These are phyloP conservation scores for Beauveria sp. DNA, from an alignment of 2,329 filamentous ascomycete genomes.

Conservation along the genomic window DNA sequence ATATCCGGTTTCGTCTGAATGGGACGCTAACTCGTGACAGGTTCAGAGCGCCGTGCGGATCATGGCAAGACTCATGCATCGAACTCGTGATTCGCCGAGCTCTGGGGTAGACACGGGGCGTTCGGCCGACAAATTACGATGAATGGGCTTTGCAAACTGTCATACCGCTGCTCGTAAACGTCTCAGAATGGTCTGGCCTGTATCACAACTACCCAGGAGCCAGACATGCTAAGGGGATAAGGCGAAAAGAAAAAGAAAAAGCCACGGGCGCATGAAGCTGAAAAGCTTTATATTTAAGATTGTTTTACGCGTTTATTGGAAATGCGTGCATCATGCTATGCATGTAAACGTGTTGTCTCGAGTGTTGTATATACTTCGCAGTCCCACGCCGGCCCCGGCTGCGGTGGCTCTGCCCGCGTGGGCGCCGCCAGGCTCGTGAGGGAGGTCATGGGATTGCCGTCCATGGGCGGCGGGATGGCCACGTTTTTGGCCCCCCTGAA, in stretches of 20 bases:
- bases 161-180: neutral
- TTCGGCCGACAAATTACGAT: neutral
- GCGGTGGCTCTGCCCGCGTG: neutral
- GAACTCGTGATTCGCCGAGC: neutral
- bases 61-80: neutral
- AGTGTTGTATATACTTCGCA: constrained; percentile 6
- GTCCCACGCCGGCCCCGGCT: constrained; percentile 1
- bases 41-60: neutral
- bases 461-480: neutral
- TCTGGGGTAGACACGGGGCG: neutral
- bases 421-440: neutral
- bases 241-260: neutral
- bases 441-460: neutral
- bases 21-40: neutral
- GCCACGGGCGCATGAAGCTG: neutral
- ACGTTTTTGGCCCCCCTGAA: neutral
- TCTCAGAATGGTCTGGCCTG: neutral
- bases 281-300: neutral
- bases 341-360: neutral
- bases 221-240: neutral
- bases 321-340: neutral
- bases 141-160: neutral
- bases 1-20: neutral
- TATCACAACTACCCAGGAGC: neutral
- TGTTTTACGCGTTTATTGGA: neutral